phyloP scores from a whole-genome alignment of 2,329 filamentous ascomycete species.

The Pestalotiopsis sp. region DNA sequence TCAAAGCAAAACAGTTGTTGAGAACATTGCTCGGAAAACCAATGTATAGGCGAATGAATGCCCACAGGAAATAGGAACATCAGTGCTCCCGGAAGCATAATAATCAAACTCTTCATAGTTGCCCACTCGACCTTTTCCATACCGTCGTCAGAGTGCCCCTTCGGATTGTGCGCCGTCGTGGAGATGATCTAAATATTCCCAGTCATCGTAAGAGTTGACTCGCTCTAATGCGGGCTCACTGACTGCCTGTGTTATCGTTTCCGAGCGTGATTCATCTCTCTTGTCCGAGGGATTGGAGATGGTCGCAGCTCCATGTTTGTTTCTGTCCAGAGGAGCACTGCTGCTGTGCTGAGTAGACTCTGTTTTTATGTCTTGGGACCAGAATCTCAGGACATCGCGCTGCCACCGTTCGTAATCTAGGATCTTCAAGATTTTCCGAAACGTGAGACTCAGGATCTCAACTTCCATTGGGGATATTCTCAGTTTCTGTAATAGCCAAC shows the following conservation, averaged over 20 bases:
- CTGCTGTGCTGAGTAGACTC: background rate
- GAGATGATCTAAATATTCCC: background rate
- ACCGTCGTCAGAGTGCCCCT: background rate
- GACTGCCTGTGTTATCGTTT: background rate
- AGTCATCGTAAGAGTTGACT: background rate
- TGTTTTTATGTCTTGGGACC: constrained; percentile 35
- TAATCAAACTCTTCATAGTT: too few species aligned
- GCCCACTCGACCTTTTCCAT: background rate
- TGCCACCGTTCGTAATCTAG: constrained; percentile 41
- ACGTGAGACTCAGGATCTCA: constrained; percentile 42
- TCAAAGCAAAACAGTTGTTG: background rate
- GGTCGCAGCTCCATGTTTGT: too few species aligned
- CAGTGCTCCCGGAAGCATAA: too few species aligned
- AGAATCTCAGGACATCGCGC: constrained; percentile 40
- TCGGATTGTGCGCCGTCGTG: background rate
- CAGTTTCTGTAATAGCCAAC: constrained; percentile 55
- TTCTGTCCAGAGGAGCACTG: too few species aligned
- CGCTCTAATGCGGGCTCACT: background rate
- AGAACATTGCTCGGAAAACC: background rate
- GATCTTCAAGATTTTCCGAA: constrained; percentile 31
- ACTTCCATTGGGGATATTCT: constrained; percentile 47
- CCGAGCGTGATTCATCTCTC: background rate
- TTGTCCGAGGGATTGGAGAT: background rate
- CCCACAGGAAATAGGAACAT: background rate
- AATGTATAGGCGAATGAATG: background rate